Evolutionary conservation across 1,284 basidiomycete species (phyloP), one percentile per base, ranked within the genome.

Genomic region (Pseudozyma hubeiensis): DNA sequence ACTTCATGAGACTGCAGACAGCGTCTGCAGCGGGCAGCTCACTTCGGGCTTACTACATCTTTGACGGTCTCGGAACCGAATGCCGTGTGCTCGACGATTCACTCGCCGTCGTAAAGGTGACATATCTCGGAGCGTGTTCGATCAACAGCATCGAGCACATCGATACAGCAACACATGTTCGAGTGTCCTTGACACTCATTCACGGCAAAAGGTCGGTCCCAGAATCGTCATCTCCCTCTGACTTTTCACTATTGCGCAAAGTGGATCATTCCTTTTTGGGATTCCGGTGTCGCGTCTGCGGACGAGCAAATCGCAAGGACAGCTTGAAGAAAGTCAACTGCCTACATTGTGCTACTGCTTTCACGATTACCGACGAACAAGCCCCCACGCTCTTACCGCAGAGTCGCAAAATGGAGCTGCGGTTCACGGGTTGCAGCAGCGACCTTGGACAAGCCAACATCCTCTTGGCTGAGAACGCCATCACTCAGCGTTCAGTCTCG

Each of bases 371-470:
- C n/a, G 19, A 33, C 4, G 16, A 8, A 7, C 1, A 11, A 11
- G 29, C 34, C 1, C 11, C n/a, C 14, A 45, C 19, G 30, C 47
- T 30, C 9, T n/a, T 34, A 19, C n/a, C 47, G 8, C 47, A 19
- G 6, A 48, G 19, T 30, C 55, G 47, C 37, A 64, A 64, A 41
- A 53, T 64, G 53, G 46, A 64, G 35, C 39, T 69, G 6, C 34
- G n/a, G 14, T 69, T 53, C 31, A 56, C 49, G 14, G 61, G 57
- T 7, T 19, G 56, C 24, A 57, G 61, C 19, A 64, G 61, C 46
- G 61, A 60, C 34, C 66, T 69, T 7, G 61, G 66, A 13, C 53
- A 60, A 29, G 57, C 57, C 13, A 64, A 64, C n/a, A n/a, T 69
- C 17, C 34, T 64, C 0, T 31, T 69, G 49, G 46, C 56, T 14